Evolutionary conservation across 1,284 basidiomycete species (phyloP), one percentile per base, ranked within the genome.

Genomic region (Coniferiporia weirii): DNA sequence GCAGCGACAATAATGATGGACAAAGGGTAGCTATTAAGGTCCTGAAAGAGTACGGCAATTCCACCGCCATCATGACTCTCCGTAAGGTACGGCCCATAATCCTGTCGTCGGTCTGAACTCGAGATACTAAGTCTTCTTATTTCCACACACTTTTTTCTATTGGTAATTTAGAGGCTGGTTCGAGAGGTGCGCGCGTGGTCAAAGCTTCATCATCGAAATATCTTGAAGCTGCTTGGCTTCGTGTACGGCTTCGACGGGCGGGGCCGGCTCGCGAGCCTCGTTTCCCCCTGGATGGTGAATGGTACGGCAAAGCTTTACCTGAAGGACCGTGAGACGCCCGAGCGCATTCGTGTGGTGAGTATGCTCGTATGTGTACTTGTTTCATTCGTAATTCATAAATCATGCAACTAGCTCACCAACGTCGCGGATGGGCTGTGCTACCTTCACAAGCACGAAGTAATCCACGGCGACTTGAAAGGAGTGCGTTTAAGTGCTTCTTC

Each of bases 281-380:
- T 62, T 35, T 62, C 61, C 19, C 57, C 57, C 3, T 62, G 61
- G 61, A 62, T 62, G 61, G 48, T 57, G 1, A 46, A 54, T 20
- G 61, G 61, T 4, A 62, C 53, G 9, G 52, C 61, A 17, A 32
- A 34, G 10, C 15, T 27, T 12, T 62, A 62, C 19, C 44, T 59
- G 2, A 45, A 52, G 48, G 46, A 43, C 19, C 48, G 51, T 13
- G 49, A 32, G 38, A 17, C 38, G 2, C 22, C 38, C 17, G 61
- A 59, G 50, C 57, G 57, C 13, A 52, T 59, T 34, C 46, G 61
- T n/a, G 51, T 62, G 17, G 61, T 54, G 36, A 45, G 57, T 46
- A 19, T n/a, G 20, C n/a, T 13, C 17, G 1, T 48, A 32, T 34
- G 17, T 8, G 9, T 38, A 13, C 13, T 13, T 19, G n/a, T 8